Evolutionary conservation across 2,329 filamentous ascomycete species (phyloP), one percentile per base, ranked within the genome.

Genomic region (Phialocephala sp.): DNA sequence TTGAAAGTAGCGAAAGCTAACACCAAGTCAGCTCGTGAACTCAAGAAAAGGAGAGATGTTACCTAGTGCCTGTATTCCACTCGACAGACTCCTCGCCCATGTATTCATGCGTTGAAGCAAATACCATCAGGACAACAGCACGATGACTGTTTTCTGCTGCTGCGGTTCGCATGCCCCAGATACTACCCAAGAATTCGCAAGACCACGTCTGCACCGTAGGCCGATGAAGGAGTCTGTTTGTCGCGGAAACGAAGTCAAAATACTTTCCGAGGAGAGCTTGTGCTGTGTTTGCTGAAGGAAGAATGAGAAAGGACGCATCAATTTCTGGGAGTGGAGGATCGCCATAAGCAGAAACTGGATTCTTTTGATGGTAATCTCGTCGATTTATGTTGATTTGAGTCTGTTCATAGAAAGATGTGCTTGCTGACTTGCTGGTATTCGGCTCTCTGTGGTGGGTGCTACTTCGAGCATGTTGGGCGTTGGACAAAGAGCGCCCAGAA

Each of bases 171-270:
- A 66, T 62, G 20, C 35, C 58, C 8, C 62, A 14, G 41, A 58
- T 43, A 60, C 80, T 80, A 27, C 72, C 73, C 59, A 80, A 75
- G 60, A 84, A 78, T 8, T 76, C 71, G n/a, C 76, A 72, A 8
- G 82, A 71, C 83, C 84, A 86, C 0, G 67, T 63, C 59, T 84
- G 80, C 0, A 85, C 81, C 1, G 81, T 83, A 0, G 82, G 82
- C 0, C 83, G 77, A 69, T 87, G 84, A n/a, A 88, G 69, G 60
- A 87, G 84, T 4, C 85, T 80, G 67, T 87, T 86, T 0, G 85
- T 87, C 0, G 85, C 84, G 22, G 86, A 83, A 11, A 83, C 85
- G 60, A 84, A 84, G 45, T 87, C 84, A 67, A 88, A 87, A 58
- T 87, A 88, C 2, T 84, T 76, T 2, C 79, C 68, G 4, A 82